A percentile compares a stretch with the other conserved stretches of the same genome.
Evolutionary conservation across 2,329 filamentous ascomycete species (phyloP).

Genomic region (Nigrograna mackinnonii): DNA sequence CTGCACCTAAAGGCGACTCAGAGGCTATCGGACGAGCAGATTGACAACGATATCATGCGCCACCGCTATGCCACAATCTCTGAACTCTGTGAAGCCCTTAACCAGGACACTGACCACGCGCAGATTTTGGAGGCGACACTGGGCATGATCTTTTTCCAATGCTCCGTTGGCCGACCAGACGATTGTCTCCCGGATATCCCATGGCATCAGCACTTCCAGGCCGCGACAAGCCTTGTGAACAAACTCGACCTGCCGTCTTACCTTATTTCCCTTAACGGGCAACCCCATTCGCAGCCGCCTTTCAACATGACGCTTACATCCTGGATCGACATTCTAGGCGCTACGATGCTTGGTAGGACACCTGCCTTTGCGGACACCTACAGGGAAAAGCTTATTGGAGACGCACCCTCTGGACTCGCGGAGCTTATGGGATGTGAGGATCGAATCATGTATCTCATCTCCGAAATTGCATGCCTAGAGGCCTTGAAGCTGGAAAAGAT

Average conservation of each 20-base stretch:
- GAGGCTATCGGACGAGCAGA: constrained; percentile 68
- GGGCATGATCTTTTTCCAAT: constrained; percentile 96
- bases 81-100: constrained; percentile 80
- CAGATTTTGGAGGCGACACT: constrained; percentile 91
- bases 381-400: constrained; percentile 81
- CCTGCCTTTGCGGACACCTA: constrained; percentile 95
- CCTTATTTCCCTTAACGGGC: constrained; percentile 62
- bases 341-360: constrained; percentile 85
- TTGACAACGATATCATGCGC: constrained; percentile 88
- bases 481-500: constrained; percentile 78
- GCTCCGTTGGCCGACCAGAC: constrained; percentile 82
- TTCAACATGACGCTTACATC: constrained; percentile 95
- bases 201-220: constrained; percentile 97
- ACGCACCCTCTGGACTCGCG: constrained; percentile 71
- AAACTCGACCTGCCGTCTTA: constrained; percentile 78
- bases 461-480: constrained; percentile 94
- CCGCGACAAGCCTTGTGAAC: constrained; percentile 80
- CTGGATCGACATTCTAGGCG: constrained; percentile 97
- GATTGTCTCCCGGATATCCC: constrained; percentile 88
- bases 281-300: constrained; percentile 67
- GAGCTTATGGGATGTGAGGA: constrained; percentile 99
- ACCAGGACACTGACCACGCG: constrained; percentile 78
- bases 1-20: constrained; percentile 86
- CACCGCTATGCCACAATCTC: constrained; percentile 89
- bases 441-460: constrained; percentile 96